Conservation (phyloP, 106 monocot genomes). For the Ottelia alismoides region DNA sequence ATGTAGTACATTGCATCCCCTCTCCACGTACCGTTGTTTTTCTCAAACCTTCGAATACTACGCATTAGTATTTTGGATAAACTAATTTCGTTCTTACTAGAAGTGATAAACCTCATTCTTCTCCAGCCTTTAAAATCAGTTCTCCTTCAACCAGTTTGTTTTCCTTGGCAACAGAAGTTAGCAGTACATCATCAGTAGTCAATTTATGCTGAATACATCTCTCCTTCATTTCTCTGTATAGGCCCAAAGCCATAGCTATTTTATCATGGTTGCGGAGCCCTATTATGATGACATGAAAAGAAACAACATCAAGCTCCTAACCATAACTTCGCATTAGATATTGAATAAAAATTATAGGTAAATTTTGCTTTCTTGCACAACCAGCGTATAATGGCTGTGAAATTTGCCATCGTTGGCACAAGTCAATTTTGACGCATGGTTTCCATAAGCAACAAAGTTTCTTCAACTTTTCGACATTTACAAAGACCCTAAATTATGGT, state of each 20-base stretch:
- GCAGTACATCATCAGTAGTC: constrained; percentile 42
- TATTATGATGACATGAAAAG: constrained; percentile 77
- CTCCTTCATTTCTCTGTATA: too few relatives aligned
- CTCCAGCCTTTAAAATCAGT: constrained; percentile 56
- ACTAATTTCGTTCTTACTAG: constrained; percentile 11
- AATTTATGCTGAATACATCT: too few relatives aligned
- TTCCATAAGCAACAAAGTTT: too few relatives aligned
- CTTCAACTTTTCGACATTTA: too few relatives aligned
- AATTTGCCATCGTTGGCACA: too few relatives aligned
- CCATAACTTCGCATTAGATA: constrained; percentile 42
- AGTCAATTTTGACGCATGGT: too few relatives aligned
- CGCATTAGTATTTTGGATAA: constrained; percentile 22
- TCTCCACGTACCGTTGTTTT: too few relatives aligned
- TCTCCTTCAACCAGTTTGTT: constrained; percentile 29
- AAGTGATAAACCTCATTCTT: constrained; percentile 45
- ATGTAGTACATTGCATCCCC: too few relatives aligned
- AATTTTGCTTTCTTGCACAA: constrained; percentile 36
- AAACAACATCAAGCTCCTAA: constrained; percentile 56
- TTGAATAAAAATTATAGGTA: constrained; percentile 40
- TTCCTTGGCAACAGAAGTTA: constrained; percentile 33
- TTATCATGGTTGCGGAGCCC: constrained; percentile 37
- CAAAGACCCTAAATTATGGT: too few relatives aligned
- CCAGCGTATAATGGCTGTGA: constrained; percentile 61
- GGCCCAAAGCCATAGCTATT: constrained; percentile 30
- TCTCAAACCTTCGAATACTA: constrained; percentile 36